Percentiles rank a stretch among this genome's conserved stretches.
Conservation (phyloP, 1,284 basidiomycete species). For the Naganishia sp. region DNA sequence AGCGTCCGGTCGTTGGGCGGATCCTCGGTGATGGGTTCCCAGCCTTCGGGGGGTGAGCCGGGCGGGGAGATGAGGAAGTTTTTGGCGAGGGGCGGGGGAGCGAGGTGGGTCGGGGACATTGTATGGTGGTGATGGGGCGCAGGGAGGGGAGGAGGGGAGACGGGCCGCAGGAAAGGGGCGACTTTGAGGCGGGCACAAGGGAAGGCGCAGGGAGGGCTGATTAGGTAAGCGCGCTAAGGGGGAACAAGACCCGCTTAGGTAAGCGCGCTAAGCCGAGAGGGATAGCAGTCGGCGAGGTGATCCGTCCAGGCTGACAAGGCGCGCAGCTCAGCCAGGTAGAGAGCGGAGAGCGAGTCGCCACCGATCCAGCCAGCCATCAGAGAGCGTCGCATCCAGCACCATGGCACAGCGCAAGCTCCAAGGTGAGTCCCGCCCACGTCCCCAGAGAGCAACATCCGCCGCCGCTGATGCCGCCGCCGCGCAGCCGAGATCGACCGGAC, state of each 20-base stretch:
- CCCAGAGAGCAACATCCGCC: neutral
- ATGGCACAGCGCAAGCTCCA: slow-evolving; percentile 30
- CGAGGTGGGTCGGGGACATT: slow-evolving; percentile 58
- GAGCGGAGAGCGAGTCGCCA: too few relatives aligned
- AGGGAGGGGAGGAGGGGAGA: slow-evolving; percentile 30
- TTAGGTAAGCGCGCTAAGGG: slow-evolving; percentile 20
- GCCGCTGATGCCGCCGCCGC: neutral
- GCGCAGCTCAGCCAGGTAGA: too few relatives aligned
- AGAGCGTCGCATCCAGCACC: neutral
- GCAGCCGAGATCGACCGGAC: slow-evolving; percentile 94
- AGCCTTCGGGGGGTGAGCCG: slow-evolving; percentile 95
- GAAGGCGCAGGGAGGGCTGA: slow-evolving; percentile 1
- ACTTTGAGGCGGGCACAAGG: slow-evolving; percentile 55
- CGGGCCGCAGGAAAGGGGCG: slow-evolving; percentile 76
- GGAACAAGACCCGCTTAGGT: neutral
- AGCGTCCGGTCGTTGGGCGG: slow-evolving; percentile 84
- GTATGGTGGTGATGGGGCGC: slow-evolving; percentile 1
- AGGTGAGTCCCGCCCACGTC: neutral
- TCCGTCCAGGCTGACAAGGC: too few relatives aligned
- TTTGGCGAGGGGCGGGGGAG: slow-evolving; percentile 76
- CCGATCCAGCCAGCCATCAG: neutral
- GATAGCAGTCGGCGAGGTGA: too few relatives aligned
- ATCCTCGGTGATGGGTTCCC: slow-evolving; percentile 89
- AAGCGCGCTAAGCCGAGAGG: neutral
- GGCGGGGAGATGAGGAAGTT: slow-evolving; percentile 98